Percentiles rank a stretch among this genome's conserved stretches.
These are phyloP conservation scores for Epithele typhae DNA, from an alignment of 768 basidiomycete genomes.

Conservation along the genomic window DNA sequence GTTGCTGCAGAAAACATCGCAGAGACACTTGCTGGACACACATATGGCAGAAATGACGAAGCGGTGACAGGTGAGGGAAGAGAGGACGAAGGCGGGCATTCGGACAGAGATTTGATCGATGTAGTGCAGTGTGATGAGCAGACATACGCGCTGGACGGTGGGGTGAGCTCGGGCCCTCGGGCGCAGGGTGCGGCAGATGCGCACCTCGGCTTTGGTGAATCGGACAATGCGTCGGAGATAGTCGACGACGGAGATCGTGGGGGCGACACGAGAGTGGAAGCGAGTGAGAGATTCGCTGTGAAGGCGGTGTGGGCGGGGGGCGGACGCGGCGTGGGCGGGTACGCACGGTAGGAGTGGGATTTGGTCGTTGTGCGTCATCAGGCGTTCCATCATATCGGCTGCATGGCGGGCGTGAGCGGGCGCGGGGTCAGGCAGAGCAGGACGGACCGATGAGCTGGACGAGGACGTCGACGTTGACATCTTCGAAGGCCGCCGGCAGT, in stretches of 20 bases:
- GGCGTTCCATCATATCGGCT: conserved; percentile 96
- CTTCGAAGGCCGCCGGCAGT: conserved; percentile 81
- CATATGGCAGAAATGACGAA: conserved; percentile 94
- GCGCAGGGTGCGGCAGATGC: conserved; percentile 18
- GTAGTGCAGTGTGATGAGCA: conserved; percentile 81
- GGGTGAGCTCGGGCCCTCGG: conserved; percentile 8
- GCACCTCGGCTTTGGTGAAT: conserved; percentile 94
- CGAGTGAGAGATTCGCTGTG: conserved; percentile 84
- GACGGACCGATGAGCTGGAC: conserved; percentile 81
- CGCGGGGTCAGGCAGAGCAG: not conserved
- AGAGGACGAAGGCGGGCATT: conserved; percentile 85
- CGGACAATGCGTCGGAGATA: conserved; percentile 92
- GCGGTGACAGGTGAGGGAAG: conserved; percentile 95
- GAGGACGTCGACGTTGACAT: conserved; percentile 77
- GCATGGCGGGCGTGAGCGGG: conserved; percentile 14
- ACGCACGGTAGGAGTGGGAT: conserved; percentile 81
- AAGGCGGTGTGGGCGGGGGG: too few relatives aligned
- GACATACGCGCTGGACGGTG: conserved; percentile 59
- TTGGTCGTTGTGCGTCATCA: conserved; percentile 94
- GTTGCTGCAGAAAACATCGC: conserved; percentile 95
- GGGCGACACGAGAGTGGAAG: conserved; percentile 92
- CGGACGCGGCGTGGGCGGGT: conserved; percentile 19
- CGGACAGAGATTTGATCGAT: conserved; percentile 92
- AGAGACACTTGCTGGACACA: conserved; percentile 91
- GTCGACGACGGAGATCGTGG: conserved; percentile 83